A percentile compares a stretch with the other conserved stretches of the same genome.
These are phyloP conservation scores for Fonsecaea pugnacius DNA, from an alignment of 2,329 filamentous ascomycete species.

Conservation along the genomic window DNA sequence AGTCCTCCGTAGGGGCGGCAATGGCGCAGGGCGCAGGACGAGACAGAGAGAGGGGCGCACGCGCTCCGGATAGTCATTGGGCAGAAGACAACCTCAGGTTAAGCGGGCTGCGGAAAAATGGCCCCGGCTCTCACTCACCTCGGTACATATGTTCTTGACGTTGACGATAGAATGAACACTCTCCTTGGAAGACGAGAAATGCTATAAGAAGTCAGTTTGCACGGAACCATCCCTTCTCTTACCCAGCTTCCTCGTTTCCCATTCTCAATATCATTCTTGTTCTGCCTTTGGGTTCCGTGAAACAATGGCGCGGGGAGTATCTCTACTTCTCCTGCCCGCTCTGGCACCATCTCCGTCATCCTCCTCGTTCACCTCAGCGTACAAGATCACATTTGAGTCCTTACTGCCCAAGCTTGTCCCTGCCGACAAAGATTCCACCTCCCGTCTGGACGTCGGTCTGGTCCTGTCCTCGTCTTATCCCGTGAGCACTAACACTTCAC, in stretches of 20 bases:
- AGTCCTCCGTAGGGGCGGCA: not conserved
- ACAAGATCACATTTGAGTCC: slow-evolving; percentile 30
- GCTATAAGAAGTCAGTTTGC: not conserved
- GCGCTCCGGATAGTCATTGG: not conserved
- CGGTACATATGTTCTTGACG: not conserved
- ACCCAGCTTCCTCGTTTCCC: not conserved
- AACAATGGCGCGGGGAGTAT: slow-evolving; percentile 3
- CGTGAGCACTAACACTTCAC: slow-evolving; percentile 18
- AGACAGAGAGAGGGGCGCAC: not conserved
- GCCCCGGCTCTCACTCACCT: slow-evolving; percentile 1
- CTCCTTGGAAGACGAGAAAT: not conserved
- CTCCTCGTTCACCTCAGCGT: slow-evolving; percentile 30
- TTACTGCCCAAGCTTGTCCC: slow-evolving; percentile 31
- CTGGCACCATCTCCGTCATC: slow-evolving; percentile 17
- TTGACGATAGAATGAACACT: not conserved
- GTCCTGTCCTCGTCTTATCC: slow-evolving; percentile 28
- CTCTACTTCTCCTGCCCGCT: slow-evolving; percentile 32
- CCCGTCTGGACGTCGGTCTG: slow-evolving; percentile 30
- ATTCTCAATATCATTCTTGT: not conserved
- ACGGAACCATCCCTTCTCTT: not conserved
- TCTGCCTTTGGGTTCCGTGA: not conserved
- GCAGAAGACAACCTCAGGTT: not conserved
- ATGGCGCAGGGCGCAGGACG: not conserved
- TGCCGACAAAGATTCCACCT: slow-evolving; percentile 9
- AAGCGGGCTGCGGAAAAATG: not conserved